A percentile compares a stretch with the other conserved stretches of the same genome.
Conservation (phyloP, 2,329 filamentous ascomycete genomes). For the Stylonectria norvegica region DNA sequence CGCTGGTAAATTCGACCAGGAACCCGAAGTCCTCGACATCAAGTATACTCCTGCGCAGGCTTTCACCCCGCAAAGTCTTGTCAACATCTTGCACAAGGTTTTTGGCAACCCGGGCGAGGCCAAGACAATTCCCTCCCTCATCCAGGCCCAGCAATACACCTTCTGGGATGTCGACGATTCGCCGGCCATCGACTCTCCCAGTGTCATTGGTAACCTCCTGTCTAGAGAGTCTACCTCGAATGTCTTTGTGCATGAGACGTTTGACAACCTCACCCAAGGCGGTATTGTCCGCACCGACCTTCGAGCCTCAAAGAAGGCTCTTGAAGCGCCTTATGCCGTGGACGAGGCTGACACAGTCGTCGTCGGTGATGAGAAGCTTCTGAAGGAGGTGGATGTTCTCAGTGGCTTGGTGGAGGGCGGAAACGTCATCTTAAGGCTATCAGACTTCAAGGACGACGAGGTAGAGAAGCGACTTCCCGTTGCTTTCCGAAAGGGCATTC, state of each 20-base stretch:
- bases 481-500: slow-evolving; percentile 66
- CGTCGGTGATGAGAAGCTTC: slow-evolving; percentile 73
- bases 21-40: slow-evolving; percentile 70
- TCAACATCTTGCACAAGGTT: slow-evolving; percentile 48
- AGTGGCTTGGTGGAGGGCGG: slow-evolving; percentile 67
- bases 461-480: slow-evolving; percentile 80
- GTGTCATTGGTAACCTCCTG: slow-evolving; percentile 54
- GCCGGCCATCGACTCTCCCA: slow-evolving; percentile 60
- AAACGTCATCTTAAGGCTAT: slow-evolving; percentile 70
- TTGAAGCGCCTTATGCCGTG: slow-evolving; percentile 81
- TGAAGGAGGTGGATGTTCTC: slow-evolving; percentile 74
- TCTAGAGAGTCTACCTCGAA: slow-evolving; percentile 70
- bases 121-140: slow-evolving; percentile 39
- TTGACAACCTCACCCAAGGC: slow-evolving; percentile 66
- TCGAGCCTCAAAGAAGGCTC: slow-evolving; percentile 73
- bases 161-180: slow-evolving; percentile 92
- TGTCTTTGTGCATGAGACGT: slow-evolving; percentile 59
- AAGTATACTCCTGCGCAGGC: slow-evolving; percentile 76
- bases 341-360: slow-evolving; percentile 75
- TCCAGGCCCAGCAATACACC: slow-evolving; percentile 74
- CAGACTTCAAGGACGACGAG: slow-evolving; percentile 81
- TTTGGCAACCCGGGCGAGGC: slow-evolving; percentile 53
- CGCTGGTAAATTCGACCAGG: slow-evolving; percentile 60
- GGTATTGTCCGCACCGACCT: slow-evolving; percentile 82
- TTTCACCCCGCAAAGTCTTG: slow-evolving; percentile 54